Conservation (phyloP, 495 filamentous ascomycete species). For the Xylaria curta region DNA sequence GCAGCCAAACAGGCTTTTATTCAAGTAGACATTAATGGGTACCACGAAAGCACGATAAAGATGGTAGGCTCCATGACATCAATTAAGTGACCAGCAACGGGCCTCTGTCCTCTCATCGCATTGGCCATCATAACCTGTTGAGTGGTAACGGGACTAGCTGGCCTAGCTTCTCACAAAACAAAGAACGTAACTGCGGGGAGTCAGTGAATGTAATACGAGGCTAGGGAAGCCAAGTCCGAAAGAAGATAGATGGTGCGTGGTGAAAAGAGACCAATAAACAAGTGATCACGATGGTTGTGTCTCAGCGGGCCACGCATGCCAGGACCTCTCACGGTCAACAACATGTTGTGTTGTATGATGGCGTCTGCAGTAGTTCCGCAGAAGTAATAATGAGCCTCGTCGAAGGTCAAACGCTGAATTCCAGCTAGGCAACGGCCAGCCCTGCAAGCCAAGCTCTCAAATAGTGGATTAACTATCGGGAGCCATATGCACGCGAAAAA, state of each 20-base stretch:
- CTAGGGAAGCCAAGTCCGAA: slow-evolving; percentile 16
- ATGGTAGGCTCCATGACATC: slow-evolving; percentile 11
- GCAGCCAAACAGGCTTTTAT: slow-evolving; percentile 20
- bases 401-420: background rate
- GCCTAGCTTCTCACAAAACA: slow-evolving; percentile 14
- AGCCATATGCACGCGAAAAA: slow-evolving; percentile 14
- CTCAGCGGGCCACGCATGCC: background rate
- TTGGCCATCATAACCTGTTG: background rate
- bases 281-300: background rate
- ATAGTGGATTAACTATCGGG: slow-evolving; percentile 21
- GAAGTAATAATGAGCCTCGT: slow-evolving; percentile 15
- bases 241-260: background rate
- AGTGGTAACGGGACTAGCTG: slow-evolving; percentile 13
- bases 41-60: background rate
- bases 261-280: slow-evolving; percentile 16
- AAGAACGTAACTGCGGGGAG: slow-evolving; percentile 8
- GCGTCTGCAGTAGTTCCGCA: slow-evolving; percentile 16
- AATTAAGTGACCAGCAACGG: background rate
- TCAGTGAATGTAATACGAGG: slow-evolving; percentile 23
- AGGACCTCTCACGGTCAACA: background rate
- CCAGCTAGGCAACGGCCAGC: slow-evolving; percentile 7
- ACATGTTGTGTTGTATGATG: slow-evolving; percentile 11
- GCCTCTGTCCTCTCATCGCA: background rate
- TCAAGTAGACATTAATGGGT: background rate
- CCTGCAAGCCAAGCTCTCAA: slow-evolving; percentile 17